phyloP scores from a whole-genome alignment of 805 yeast genomes.

The Candida tibetensis region DNA sequence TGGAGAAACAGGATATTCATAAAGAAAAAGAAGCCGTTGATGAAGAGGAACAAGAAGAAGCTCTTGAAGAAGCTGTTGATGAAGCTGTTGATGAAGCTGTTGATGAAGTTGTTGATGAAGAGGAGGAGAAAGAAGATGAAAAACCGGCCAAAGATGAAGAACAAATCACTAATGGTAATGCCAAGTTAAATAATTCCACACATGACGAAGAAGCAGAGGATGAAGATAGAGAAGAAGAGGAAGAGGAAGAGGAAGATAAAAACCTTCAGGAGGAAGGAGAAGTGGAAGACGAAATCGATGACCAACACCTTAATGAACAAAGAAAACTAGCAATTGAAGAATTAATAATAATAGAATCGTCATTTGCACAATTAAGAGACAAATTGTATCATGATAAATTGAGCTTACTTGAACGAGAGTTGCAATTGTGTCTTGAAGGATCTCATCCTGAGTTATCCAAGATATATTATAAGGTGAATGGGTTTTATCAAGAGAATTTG shows the following conservation, averaged over 20 bases:
- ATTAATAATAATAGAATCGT: conserved; percentile 76
- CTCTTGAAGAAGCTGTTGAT: conserved; percentile 45
- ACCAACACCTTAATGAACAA: conserved; percentile 33
- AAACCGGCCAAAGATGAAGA: conserved; percentile 8
- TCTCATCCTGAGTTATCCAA: conserved; percentile 86
- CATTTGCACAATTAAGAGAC: conserved; percentile 85
- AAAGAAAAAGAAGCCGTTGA: conserved; percentile 4
- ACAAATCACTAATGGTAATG: conserved; percentile 5
- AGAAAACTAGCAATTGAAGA: conserved; percentile 66
- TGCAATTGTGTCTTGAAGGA: conserved; percentile 83
- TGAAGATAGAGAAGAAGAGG: conserved; percentile 8
- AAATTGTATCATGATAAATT: conserved; percentile 80
- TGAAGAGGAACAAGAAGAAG: conserved; percentile 3
- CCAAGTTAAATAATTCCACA: too few species aligned
- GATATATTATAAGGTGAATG: conserved; percentile 67
- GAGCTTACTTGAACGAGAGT: conserved; percentile 71
- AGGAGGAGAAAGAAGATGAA: conserved; percentile 9
- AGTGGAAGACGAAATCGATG: conserved; percentile 9
- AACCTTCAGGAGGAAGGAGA: conserved; percentile 9
- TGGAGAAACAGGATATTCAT: not conserved
- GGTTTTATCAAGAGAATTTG: conserved; percentile 69
- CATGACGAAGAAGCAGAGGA: conserved; percentile 11
- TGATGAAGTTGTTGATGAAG: conserved; percentile 14
- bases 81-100: conserved; percentile 29
- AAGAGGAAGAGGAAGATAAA: conserved; percentile 9